A percentile compares a stretch with the other conserved stretches of the same genome.
These are phyloP conservation scores for Xylaria sp. DNA, from an alignment of 2,329 filamentous ascomycete species.

Conservation along the genomic window DNA sequence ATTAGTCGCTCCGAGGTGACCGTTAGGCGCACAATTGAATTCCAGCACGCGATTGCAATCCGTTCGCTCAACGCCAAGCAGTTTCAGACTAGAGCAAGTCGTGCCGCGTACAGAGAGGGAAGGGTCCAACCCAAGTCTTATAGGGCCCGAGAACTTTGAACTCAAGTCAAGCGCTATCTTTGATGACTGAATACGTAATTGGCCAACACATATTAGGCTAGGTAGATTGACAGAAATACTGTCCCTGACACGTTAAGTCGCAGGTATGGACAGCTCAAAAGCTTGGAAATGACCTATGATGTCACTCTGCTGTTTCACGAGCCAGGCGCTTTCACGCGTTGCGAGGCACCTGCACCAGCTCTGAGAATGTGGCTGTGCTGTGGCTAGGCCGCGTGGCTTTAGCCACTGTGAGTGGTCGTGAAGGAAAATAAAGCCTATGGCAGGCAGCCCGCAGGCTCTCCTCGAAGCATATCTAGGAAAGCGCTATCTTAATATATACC, in stretches of 20 bases:
- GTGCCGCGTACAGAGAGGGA: not conserved
- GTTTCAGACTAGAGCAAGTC: slow-evolving; percentile 20
- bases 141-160: not conserved
- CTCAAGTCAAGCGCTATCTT: not conserved
- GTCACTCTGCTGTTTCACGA: slow-evolving; percentile 11
- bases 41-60: slow-evolving; percentile 4
- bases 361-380: slow-evolving; percentile 21
- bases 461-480: too few relatives aligned
- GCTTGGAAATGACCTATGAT: slow-evolving; percentile 33
- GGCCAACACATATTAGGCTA: not conserved
- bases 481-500: too few relatives aligned
- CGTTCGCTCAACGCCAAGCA: slow-evolving; percentile 16
- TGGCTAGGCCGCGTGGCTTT: slow-evolving; percentile 1
- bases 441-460: too few relatives aligned
- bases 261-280: slow-evolving; percentile 15
- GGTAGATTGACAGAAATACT: not conserved
- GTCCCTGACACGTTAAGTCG: slow-evolving; percentile 19
- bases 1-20: not conserved
- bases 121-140: not conserved
- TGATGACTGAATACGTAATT: slow-evolving; percentile 7
- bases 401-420: not conserved
- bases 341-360: not conserved
- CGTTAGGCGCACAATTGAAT: not conserved
- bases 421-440: too few relatives aligned
- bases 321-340: slow-evolving; percentile 1